Conservation (phyloP, 169 alveolate species). For the Ichthyophthirius multifiliis region DNA sequence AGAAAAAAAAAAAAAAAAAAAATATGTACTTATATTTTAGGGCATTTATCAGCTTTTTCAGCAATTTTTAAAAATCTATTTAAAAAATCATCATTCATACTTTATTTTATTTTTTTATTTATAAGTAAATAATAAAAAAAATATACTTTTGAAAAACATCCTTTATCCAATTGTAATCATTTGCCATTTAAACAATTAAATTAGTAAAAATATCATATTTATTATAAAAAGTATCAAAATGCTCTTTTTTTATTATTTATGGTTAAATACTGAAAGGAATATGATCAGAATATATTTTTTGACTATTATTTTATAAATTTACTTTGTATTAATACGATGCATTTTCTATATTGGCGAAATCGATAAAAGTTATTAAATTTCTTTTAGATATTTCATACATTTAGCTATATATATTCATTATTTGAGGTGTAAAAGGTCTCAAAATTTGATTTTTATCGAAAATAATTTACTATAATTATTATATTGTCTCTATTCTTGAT, state of each 20-base stretch:
- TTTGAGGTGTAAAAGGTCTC: neutral
- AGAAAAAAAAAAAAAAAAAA: neutral
- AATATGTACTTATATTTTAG: neutral
- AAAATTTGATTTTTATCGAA: neutral
- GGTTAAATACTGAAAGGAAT: neutral
- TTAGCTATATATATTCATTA: neutral
- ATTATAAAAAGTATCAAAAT: conserved; percentile 12
- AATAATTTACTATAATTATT: neutral
- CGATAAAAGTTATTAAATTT: neutral
- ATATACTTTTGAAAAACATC: neutral
- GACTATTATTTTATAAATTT: neutral
- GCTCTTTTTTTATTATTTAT: neutral
- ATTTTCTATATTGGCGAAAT: neutral
- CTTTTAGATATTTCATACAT: neutral
- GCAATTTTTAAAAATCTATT: conserved; percentile 16
- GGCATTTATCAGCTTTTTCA: conserved; percentile 23
- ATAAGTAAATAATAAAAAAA: neutral
- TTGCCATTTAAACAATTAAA: conserved; percentile 18
- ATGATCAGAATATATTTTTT: neutral
- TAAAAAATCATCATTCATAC: conserved; percentile 16
- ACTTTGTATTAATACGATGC: neutral
- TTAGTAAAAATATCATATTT: conserved; percentile 11
- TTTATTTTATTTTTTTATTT: neutral
- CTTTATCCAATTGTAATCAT: conserved; percentile 11
- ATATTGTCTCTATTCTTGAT: neutral